These are phyloP conservation scores for Nakaseomyces kungkrabaensis DNA, from an alignment of 1,139 yeast genomes.

Conservation along the genomic window DNA sequence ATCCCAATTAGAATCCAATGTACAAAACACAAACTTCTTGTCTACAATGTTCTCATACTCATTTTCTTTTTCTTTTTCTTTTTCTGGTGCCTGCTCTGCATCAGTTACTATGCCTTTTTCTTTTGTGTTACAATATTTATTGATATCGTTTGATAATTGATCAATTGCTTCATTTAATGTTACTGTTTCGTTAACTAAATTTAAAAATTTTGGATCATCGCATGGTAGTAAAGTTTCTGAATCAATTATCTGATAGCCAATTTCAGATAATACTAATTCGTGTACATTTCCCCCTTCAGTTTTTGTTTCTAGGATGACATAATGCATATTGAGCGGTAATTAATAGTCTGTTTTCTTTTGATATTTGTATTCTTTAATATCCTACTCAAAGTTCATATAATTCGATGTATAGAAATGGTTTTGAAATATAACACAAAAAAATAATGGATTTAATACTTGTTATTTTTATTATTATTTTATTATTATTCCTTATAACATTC, in stretches of 20 bases:
- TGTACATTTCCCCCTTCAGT: conserved; percentile 5
- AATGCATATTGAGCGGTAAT: conserved; percentile 13
- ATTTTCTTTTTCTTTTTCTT: conserved; percentile 20
- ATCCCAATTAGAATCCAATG: conserved; percentile 54
- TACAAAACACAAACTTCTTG: conserved; percentile 51
- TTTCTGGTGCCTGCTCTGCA: conserved; percentile 10
- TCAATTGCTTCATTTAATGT: conserved; percentile 1
- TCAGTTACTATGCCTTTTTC: too few species aligned
- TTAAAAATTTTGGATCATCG: background rate
- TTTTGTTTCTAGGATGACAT: conserved; percentile 25
- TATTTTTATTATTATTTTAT: too few species aligned
- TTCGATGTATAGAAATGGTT: too few species aligned
- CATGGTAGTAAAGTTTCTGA: conserved; percentile 12
- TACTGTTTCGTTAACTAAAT: background rate
- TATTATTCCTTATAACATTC: too few species aligned
- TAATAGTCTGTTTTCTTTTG: background rate
- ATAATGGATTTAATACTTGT: too few species aligned
- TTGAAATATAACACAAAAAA: too few species aligned
- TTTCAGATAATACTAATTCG: background rate
- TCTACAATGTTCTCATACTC: conserved; percentile 28
- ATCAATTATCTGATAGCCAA: conserved; percentile 22
- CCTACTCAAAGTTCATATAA: too few species aligned
- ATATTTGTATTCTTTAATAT: too few species aligned
- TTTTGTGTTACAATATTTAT: background rate
- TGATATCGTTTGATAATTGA: conserved; percentile 8